Evolutionary conservation across 192 early-diverging fungal species (phyloP), one percentile per base, ranked within the genome.

Genomic region (Lunasporangiospora selenospora): DNA sequence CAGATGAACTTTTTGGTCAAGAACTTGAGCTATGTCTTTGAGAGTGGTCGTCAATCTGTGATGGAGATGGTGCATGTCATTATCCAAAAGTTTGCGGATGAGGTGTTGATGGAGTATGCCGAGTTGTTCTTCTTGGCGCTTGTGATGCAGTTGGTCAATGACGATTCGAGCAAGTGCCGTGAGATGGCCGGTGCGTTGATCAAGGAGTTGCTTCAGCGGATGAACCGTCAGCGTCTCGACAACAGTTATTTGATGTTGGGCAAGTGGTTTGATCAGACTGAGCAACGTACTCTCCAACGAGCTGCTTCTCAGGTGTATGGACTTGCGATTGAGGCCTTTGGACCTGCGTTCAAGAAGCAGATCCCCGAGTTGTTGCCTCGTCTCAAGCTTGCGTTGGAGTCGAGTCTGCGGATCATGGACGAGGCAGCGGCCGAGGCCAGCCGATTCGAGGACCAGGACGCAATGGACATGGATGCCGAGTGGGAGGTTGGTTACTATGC

Each of bases 401-500:
- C 54, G 4, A 77, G 80, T 55, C 47, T 49, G 59, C 56, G 65
- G 57, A 77, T 81, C 18, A 62, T 67, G 57, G 76, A 85, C 33
- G 56, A 80, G 54, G 80, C 82, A 3, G 75, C 65, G 5, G 37
- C 62, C 4, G 45, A 75, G 29, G 53, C 24, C 3, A 54, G 39
- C 26, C 62, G 73, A 23, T 67, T 57, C 30, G 75, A 64, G 21
- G 62, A 56, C 3, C 40, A 40, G 7, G 85, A 85, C 30, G 66
- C 73, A 11, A 80, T 85, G 49, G 86, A 84, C 3, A 66, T 85
- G 13, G 89, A 92, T 29, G 48, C 75, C 1, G 86, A 87, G 36
- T 99, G 97, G 97, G 90, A 96, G 78, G 63, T 90, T 4, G 88
- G 86, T 12, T 98, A 98, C 59, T 87, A 93, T 77, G 80, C 91